Conservation (phyloP, 768 basidiomycete species). For the Exsudoporus frostii region DNA sequence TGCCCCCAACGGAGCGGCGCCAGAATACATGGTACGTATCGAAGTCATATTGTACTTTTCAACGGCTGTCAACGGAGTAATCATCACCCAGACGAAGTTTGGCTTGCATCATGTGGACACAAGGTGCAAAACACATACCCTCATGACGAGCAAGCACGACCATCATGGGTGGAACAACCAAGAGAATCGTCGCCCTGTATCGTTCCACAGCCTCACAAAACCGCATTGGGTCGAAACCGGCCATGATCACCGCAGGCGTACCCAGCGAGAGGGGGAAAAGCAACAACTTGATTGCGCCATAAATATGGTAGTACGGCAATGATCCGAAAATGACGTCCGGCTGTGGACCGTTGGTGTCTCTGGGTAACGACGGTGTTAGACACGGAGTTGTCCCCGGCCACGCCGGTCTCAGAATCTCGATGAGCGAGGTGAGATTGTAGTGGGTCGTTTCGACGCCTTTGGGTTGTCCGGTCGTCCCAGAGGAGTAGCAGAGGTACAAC, state of each 20-base stretch:
- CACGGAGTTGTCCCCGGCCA: conserved; percentile 41
- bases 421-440: conserved; percentile 60
- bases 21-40: conserved; percentile 57
- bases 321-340: conserved; percentile 58
- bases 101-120: not conserved
- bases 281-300: conserved; percentile 60
- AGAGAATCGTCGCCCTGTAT: conserved; percentile 55
- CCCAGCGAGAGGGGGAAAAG: conserved; percentile 53
- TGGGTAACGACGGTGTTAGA: conserved; percentile 11
- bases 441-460: conserved; percentile 74
- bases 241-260: conserved; percentile 52
- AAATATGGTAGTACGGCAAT: conserved; percentile 59
- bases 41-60: conserved; percentile 65
- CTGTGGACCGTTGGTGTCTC: not conserved
- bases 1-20: conserved; percentile 77
- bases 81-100: not conserved
- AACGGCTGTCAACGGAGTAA: conserved; percentile 40
- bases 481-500: conserved; percentile 57
- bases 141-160: conserved; percentile 70
- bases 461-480: conserved; percentile 75
- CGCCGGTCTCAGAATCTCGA: conserved; percentile 45
- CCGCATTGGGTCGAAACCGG: conserved; percentile 65
- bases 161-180: conserved; percentile 83
- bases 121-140: conserved; percentile 38
- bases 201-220: conserved; percentile 66